Percentiles rank a stretch among this genome's conserved stretches.
Conservation (phyloP, 2,329 filamentous ascomycete species). For the Neofusicoccum sp. region DNA sequence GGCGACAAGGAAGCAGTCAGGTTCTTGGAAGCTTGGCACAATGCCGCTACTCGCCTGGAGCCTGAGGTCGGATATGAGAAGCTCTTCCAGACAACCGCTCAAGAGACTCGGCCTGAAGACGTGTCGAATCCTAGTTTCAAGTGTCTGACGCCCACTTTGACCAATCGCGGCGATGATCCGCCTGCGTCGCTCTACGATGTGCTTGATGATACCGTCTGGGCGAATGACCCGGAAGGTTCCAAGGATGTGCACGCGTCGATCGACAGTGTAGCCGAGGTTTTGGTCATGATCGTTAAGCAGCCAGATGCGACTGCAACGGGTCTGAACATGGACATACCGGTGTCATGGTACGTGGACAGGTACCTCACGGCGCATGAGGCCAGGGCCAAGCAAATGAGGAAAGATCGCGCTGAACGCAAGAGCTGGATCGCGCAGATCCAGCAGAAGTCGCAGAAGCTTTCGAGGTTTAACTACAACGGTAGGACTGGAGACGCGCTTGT, state of each 20-base stretch:
- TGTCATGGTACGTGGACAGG: conserved; percentile 57
- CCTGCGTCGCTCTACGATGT: conserved; percentile 53
- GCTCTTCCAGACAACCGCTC: conserved; percentile 47
- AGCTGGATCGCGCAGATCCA: conserved; percentile 34
- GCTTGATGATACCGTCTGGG: conserved; percentile 53
- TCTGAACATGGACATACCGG: conserved; percentile 51
- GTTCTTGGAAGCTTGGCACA: conserved; percentile 52
- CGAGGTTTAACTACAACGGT: conserved; percentile 20
- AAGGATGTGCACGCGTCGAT: conserved; percentile 35
- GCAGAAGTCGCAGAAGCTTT: conserved; percentile 22
- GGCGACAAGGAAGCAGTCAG: conserved; percentile 27
- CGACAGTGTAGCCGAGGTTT: conserved; percentile 47
- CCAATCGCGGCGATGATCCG: conserved; percentile 24
- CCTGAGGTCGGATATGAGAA: conserved; percentile 43
- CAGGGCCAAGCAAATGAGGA: conserved; percentile 13
- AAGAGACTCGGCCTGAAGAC: background rate
- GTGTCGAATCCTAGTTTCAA: conserved; percentile 22
- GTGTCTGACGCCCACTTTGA: conserved; percentile 31
- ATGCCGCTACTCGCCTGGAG: conserved; percentile 43
- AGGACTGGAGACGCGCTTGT: conserved; percentile 36
- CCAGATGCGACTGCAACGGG: conserved; percentile 37
- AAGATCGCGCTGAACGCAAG: conserved; percentile 40
- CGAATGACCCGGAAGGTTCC: conserved; percentile 35
- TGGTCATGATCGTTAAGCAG: conserved; percentile 46
- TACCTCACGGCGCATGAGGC: conserved; percentile 43